Conservation (phyloP, 1,284 basidiomycete genomes). For the Exobasidium cylindrosporum region DNA sequence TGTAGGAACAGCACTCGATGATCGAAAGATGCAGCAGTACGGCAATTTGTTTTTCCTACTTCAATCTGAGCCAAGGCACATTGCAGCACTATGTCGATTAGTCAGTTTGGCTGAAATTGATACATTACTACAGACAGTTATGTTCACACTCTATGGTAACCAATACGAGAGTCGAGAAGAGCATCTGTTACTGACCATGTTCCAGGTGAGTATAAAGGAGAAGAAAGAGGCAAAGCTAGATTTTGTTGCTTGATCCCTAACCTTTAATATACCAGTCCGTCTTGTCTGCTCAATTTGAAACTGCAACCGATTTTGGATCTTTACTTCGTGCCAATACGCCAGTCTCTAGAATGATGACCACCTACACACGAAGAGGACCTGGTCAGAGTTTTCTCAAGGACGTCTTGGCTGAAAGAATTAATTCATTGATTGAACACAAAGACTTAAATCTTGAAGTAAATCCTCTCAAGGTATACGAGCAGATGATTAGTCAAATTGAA, state of each 20-base stretch:
- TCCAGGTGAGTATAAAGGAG: conserved; percentile 59
- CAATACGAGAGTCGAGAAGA: conserved; percentile 99
- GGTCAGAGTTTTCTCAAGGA: conserved; percentile 97
- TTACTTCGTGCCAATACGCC: conserved; percentile 96
- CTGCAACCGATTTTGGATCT: conserved; percentile 94
- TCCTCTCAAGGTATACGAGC: conserved; percentile 96
- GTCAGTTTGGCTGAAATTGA: conserved; percentile 95
- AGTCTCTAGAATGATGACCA: conserved; percentile 99
- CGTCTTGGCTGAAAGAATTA: conserved; percentile 93
- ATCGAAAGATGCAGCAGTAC: conserved; percentile 88
- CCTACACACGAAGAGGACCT: conserved; percentile 94
- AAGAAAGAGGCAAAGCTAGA: not conserved
- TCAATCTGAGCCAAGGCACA: conserved; percentile 93
- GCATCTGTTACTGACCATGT: conserved; percentile 96
- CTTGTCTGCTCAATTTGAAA: conserved; percentile 95
- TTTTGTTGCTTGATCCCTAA: not conserved
- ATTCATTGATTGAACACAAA: conserved; percentile 96
- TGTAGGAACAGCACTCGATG: conserved; percentile 65
- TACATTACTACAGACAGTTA: conserved; percentile 96
- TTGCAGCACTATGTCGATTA: conserved; percentile 92
- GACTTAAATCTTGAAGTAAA: conserved; percentile 98
- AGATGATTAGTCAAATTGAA: conserved; percentile 97
- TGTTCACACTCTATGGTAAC: conserved; percentile 99
- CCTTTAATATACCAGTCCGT: conserved; percentile 67
- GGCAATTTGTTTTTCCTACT: conserved; percentile 98